A percentile compares a stretch with the other conserved stretches of the same genome.
phyloP scores from a whole-genome alignment of 2,329 filamentous ascomycete species.

The Xylariomycetidae sp. region DNA sequence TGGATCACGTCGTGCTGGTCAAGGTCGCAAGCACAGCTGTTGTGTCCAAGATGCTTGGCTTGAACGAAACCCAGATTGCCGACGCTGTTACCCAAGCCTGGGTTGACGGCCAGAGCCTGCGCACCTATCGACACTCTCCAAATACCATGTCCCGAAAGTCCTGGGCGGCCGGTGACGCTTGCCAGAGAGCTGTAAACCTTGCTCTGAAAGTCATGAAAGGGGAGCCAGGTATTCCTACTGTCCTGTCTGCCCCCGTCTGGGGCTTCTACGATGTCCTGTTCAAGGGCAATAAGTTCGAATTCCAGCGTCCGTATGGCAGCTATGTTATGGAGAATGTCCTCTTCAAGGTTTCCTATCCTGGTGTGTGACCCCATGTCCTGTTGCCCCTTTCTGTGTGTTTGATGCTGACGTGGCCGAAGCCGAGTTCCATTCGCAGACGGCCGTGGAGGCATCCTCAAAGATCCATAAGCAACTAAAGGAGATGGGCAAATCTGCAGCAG shows the following conservation, averaged over 20 bases:
- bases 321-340: slow-evolving; percentile 99
- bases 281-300: slow-evolving; percentile 91
- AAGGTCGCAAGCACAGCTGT: slow-evolving; percentile 96
- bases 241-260: slow-evolving; percentile 89
- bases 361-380: slow-evolving; percentile 43
- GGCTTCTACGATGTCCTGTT: slow-evolving; percentile 99
- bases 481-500: slow-evolving; percentile 83
- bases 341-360: slow-evolving; percentile 99
- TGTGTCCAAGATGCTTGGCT: slow-evolving; percentile 89
- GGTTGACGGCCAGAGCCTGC: slow-evolving; percentile 92
- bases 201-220: slow-evolving; percentile 88
- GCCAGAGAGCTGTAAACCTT: slow-evolving; percentile 89
- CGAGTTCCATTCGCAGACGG: slow-evolving; percentile 98
- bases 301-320: slow-evolving; percentile 93
- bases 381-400: not conserved
- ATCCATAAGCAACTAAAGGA: slow-evolving; percentile 78
- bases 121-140: slow-evolving; percentile 94
- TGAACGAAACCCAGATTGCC: slow-evolving; percentile 84
- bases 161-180: slow-evolving; percentile 97
- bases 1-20: slow-evolving; percentile 96
- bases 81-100: slow-evolving; percentile 96
- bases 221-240: slow-evolving; percentile 85
- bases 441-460: slow-evolving; percentile 88
- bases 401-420: slow-evolving; percentile 38
- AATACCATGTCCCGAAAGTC: slow-evolving; percentile 99